A percentile compares a stretch with the other conserved stretches of the same genome.
These are phyloP conservation scores for Lobosporangium transversale DNA, from an alignment of 192 early-diverging fungal species.

Conservation along the genomic window DNA sequence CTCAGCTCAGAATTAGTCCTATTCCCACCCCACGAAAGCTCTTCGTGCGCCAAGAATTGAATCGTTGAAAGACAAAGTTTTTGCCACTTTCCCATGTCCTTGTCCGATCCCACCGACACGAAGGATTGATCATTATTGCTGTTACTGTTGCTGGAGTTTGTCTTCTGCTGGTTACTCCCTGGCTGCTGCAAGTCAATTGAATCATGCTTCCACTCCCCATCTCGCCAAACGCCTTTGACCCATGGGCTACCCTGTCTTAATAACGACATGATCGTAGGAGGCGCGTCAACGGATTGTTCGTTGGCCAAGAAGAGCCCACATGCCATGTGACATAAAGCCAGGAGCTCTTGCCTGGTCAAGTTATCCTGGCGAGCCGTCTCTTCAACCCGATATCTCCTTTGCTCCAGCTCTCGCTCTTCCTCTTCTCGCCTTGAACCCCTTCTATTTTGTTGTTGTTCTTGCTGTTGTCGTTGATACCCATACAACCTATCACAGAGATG, in stretches of 20 bases:
- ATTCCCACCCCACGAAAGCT: slow-evolving; percentile 42
- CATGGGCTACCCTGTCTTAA: slow-evolving; percentile 32
- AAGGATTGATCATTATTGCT: too few species aligned
- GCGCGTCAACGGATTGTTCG: background rate
- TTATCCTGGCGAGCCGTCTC: slow-evolving; percentile 37
- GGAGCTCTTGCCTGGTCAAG: slow-evolving; percentile 25
- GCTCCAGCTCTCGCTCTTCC: slow-evolving; percentile 17
- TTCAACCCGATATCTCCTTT: slow-evolving; percentile 28
- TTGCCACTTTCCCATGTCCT: slow-evolving; percentile 42
- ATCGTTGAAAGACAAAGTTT: slow-evolving; percentile 33
- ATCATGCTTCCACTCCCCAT: slow-evolving; percentile 33
- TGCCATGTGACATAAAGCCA: slow-evolving; percentile 46
- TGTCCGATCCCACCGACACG: too few species aligned
- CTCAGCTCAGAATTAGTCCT: slow-evolving; percentile 38
- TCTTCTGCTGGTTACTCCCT: background rate
- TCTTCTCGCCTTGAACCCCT: background rate
- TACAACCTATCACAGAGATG: slow-evolving; percentile 24
- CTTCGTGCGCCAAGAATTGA: slow-evolving; percentile 44
- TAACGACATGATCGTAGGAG: slow-evolving; percentile 42
- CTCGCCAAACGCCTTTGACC: slow-evolving; percentile 44
- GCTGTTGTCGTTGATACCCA: background rate
- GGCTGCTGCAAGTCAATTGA: slow-evolving; percentile 5
- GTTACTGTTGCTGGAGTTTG: background rate
- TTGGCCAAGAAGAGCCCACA: slow-evolving; percentile 41
- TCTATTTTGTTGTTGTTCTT: too few species aligned